Evolutionary conservation across 768 basidiomycete genomes (phyloP).

Genomic region (Pisolithus microcarpus): DNA sequence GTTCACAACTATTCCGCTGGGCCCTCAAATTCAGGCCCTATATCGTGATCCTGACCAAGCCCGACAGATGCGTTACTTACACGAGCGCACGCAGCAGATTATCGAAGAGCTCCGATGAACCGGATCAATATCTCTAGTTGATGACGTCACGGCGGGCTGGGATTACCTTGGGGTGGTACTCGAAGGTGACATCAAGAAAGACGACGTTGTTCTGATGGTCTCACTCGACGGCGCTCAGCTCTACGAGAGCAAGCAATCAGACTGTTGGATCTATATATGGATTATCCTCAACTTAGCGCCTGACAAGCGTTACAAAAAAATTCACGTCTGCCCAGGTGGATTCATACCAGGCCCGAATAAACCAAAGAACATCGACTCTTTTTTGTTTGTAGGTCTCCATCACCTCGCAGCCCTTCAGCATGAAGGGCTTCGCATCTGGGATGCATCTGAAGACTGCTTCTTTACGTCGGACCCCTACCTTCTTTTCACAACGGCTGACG

Average conservation of each 20-base stretch:
- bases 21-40: slow-evolving; percentile 29
- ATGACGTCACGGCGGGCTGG: slow-evolving; percentile 3
- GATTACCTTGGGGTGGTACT: slow-evolving; percentile 1
- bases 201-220: slow-evolving; percentile 27
- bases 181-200: background rate
- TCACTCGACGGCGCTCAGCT: slow-evolving; percentile 38
- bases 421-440: too few relatives aligned
- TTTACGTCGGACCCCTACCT: too few relatives aligned
- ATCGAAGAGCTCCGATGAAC: background rate
- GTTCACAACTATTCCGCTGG: slow-evolving; percentile 14
- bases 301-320: slow-evolving; percentile 23
- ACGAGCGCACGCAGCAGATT: slow-evolving; percentile 1
- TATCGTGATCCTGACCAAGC: slow-evolving; percentile 10
- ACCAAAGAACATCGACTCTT: too few relatives aligned
- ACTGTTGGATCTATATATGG: slow-evolving; percentile 30
- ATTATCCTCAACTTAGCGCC: slow-evolving; percentile 29
- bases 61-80: slow-evolving; percentile 1
- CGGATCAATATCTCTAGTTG: background rate
- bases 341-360: slow-evolving; percentile 23
- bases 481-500: too few relatives aligned
- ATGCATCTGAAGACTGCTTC: too few relatives aligned
- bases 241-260: slow-evolving; percentile 18
- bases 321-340: slow-evolving; percentile 22
- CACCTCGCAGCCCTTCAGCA: too few relatives aligned
- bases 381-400: too few relatives aligned